Percentiles rank a stretch among this genome's conserved stretches.
Evolutionary conservation across 2,329 filamentous ascomycete species (phyloP).

Genomic region (Paramyrothecium roridum): DNA sequence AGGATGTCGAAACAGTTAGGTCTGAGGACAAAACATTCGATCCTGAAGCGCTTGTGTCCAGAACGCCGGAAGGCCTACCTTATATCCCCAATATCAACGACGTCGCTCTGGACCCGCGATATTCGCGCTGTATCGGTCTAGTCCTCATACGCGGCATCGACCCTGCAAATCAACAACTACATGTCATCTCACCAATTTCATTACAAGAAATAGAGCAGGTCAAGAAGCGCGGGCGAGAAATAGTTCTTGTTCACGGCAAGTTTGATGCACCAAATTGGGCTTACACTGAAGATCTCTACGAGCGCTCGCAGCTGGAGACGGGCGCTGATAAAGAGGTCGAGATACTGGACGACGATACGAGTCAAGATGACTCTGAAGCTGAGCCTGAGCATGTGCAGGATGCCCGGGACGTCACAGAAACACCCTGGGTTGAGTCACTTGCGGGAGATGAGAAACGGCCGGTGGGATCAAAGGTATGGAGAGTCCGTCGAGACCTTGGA

Average conservation of each 20-base stretch:
- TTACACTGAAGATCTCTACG: conserved; percentile 61
- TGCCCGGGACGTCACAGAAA: conserved; percentile 21
- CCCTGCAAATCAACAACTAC: conserved; percentile 45
- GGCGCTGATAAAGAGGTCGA: conserved; percentile 23
- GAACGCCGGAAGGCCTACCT: conserved; percentile 52
- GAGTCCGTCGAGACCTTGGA: conserved; percentile 61
- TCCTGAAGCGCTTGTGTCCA: conserved; percentile 5
- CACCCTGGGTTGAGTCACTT: conserved; percentile 59
- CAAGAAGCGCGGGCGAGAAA: conserved; percentile 37
- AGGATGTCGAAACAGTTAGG: conserved; percentile 5
- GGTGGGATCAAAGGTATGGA: conserved; percentile 59
- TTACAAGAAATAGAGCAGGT: conserved; percentile 34
- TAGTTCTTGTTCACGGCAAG: conserved; percentile 66
- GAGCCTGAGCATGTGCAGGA: conserved; percentile 20
- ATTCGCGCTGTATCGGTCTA: conserved; percentile 59
- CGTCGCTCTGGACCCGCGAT: conserved; percentile 55
- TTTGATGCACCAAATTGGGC: conserved; percentile 69
- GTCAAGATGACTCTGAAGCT: conserved; percentile 25
- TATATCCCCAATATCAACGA: conserved; percentile 55
- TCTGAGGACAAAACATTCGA: neutral
- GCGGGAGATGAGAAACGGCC: conserved; percentile 53
- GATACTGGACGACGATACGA: conserved; percentile 29
- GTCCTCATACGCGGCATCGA: conserved; percentile 72
- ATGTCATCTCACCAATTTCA: conserved; percentile 62
- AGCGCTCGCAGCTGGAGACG: conserved; percentile 27